Conservation (phyloP, 2,329 filamentous ascomycete genomes). For the Grosmannia clavigera region DNA sequence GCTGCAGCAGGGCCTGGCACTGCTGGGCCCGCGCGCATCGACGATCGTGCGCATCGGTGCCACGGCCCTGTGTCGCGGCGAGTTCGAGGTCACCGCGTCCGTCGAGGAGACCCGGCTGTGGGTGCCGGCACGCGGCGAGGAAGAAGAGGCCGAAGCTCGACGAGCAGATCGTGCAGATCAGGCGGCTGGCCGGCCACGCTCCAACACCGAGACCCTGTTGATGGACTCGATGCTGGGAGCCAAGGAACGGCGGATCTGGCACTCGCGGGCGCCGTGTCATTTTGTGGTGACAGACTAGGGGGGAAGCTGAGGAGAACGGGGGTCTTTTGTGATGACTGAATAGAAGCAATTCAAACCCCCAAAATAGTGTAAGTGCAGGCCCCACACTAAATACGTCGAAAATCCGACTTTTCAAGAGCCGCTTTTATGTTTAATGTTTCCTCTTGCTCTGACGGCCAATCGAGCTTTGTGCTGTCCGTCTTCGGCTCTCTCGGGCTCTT, state of each 20-base stretch:
- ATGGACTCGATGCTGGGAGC: conserved; percentile 46
- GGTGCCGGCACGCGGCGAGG: conserved; percentile 18
- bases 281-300: conserved; percentile 37
- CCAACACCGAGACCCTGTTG: conserved; percentile 44
- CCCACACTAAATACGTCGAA: too few relatives aligned
- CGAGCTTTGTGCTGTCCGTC: too few relatives aligned
- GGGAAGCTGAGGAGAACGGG: not conserved
- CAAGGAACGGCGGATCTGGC: conserved; percentile 52
- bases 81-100: conserved; percentile 69
- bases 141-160: conserved; percentile 11
- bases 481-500: too few relatives aligned
- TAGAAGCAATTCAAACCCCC: too few relatives aligned
- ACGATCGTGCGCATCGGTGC: conserved; percentile 54
- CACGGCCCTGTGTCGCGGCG: conserved; percentile 63
- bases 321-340: too few relatives aligned
- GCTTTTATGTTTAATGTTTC: too few relatives aligned
- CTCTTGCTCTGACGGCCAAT: too few relatives aligned
- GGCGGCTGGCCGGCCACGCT: conserved; percentile 24
- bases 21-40: conserved; percentile 45
- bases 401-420: too few relatives aligned
- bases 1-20: conserved; percentile 60
- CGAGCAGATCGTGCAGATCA: not conserved
- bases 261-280: conserved; percentile 44
- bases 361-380: too few relatives aligned
- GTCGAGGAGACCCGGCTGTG: conserved; percentile 66